phyloP scores from a whole-genome alignment of 129 eudicot species.

The Rutidosis leptorrhynchoides region DNA sequence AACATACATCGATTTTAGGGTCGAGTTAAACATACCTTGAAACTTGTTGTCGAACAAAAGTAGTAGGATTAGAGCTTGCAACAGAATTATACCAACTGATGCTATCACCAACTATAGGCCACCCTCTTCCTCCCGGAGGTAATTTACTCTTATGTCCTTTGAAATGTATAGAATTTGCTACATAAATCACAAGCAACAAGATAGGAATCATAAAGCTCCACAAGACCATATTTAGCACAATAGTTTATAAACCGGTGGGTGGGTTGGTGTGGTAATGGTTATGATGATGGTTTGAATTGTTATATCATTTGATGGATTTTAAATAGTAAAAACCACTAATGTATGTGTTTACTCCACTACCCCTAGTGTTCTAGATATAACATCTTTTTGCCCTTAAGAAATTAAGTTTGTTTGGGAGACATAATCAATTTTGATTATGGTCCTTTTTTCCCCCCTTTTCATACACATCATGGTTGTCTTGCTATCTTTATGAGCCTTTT shows the following conservation, averaged over 20 bases:
- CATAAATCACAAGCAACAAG: constrained; percentile 25
- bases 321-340: constrained; percentile 6
- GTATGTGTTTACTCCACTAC: background rate
- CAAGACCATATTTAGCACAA: constrained; percentile 21
- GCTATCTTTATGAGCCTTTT: too few relatives aligned
- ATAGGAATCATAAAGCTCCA: constrained; percentile 29
- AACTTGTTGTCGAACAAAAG: constrained; percentile 64
- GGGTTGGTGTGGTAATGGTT: background rate
- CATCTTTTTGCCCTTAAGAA: background rate
- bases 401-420: background rate
- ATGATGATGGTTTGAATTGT: constrained; percentile 9
- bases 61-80: constrained; percentile 77
- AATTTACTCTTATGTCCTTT: constrained; percentile 25
- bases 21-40: constrained; percentile 38
- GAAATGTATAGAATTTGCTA: constrained; percentile 4
- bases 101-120: constrained; percentile 76
- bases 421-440: too few relatives aligned
- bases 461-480: too few relatives aligned
- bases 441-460: too few relatives aligned
- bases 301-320: constrained; percentile 17
- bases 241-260: background rate
- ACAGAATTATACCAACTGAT: constrained; percentile 73
- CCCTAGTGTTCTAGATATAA: constrained; percentile 6
- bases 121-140: constrained; percentile 75
- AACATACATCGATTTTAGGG: background rate